Evolutionary conservation across 2,329 filamentous ascomycete genomes (phyloP), one percentile per base, ranked within the genome.

Genomic region (Drechslerella dactyloides): DNA sequence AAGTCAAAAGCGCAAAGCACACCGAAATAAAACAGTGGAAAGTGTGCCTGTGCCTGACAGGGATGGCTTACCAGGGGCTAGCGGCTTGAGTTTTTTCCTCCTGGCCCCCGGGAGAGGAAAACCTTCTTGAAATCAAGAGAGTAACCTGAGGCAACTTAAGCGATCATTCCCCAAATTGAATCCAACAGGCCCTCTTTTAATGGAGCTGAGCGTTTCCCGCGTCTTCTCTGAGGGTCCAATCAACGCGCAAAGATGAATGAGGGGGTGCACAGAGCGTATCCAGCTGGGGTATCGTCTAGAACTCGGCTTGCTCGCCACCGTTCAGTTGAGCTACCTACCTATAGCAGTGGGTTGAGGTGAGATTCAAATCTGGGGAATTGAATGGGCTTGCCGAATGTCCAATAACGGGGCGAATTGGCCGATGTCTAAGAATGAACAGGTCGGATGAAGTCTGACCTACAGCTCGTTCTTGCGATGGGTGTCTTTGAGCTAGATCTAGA

Each of bases 1-100:
- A 60, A 63, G 66, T 64, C 53, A 70, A 64, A 70, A 70, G 50
- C 48, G 60, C 59, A 64, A 56, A 64, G 57, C 50, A 60, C 46
- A 51, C 59, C 63, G 61, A 46, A 30, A 27, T 19, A 46, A 60
- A n/a, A n/a, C 27, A 40, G 40, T 53, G 48, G 46, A 54, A 35
- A 6, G 27, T 17, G 37, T 42, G 37, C 37, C 58, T 70, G 66
- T 70, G 59, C 59, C 57, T 69, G 65, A 52, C 65, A 69, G 30
- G 65, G 57, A 40, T 57, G 15, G 6, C 1, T 13, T 19, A 33
- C 21, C 40, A 27, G 51, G 66, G 54, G 37, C 13, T 17, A 11
- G 21, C 30, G 24, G 30, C 53, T 63, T 64, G 62, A 64, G 55
- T 48, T 62, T 40, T 56, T 46, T 66, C 54, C 59, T 64, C n/a